Evolutionary conservation across 495 filamentous ascomycete genomes (phyloP).

Genomic region (Penicillium steckii): DNA sequence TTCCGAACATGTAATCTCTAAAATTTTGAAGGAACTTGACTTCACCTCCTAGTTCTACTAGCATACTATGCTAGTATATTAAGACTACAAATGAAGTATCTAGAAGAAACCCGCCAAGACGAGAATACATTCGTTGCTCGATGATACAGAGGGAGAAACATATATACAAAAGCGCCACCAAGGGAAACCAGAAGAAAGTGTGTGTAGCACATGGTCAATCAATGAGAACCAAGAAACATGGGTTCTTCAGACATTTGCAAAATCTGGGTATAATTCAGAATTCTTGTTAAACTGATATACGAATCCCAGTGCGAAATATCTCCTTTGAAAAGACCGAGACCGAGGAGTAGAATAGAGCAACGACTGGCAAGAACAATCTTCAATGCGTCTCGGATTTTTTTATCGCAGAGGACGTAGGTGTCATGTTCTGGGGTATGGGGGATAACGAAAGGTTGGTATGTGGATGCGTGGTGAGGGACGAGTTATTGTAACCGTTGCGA

Average conservation of each 20-base stretch:
- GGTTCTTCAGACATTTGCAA: too few species aligned
- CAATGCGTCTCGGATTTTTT: neutral
- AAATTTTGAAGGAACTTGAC: too few species aligned
- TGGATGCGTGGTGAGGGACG: neutral
- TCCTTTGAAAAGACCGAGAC: neutral
- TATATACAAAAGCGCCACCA: constrained; percentile 1
- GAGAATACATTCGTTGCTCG: neutral
- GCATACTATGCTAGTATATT: too few species aligned
- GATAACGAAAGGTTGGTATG: neutral
- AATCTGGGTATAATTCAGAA: too few species aligned
- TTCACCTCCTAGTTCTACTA: too few species aligned
- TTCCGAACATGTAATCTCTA: too few species aligned
- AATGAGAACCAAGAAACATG: too few species aligned
- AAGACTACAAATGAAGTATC: neutral
- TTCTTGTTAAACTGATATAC: too few species aligned
- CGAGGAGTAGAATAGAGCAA: neutral
- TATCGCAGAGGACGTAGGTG: neutral
- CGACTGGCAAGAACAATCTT: neutral
- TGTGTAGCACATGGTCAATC: too few species aligned
- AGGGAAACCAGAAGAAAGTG: neutral
- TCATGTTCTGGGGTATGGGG: neutral
- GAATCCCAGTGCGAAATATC: too few species aligned
- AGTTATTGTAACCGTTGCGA: neutral
- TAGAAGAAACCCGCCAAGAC: neutral
- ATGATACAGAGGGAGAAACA: neutral